Conservation (phyloP, 2,329 filamentous ascomycete species). For the Ophiocordyceps camponoti-saundersi region DNA sequence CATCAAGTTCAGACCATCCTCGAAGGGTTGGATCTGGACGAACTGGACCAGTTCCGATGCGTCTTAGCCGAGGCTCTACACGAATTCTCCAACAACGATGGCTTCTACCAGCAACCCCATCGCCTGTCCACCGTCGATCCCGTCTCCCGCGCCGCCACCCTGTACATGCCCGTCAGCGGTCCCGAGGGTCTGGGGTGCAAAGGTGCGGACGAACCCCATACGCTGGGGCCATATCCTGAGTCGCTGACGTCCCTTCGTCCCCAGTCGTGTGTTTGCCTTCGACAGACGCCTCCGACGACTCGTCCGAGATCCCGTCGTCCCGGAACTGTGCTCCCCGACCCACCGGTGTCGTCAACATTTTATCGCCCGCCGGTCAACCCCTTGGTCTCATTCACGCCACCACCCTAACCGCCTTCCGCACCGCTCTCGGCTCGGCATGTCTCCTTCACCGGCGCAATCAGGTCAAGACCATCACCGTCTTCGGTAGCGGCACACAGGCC, state of each 20-base stretch:
- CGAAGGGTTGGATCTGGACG: constrained; percentile 31
- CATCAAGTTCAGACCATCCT: constrained; percentile 36
- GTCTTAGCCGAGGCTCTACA: constrained; percentile 35
- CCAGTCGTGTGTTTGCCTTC: constrained; percentile 46
- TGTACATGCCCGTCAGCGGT: constrained; percentile 60
- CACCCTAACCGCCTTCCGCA: constrained; percentile 66
- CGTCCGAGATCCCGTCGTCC: constrained; percentile 4
- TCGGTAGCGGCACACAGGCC: constrained; percentile 77
- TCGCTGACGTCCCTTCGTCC: neutral
- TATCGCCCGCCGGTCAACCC: constrained; percentile 42
- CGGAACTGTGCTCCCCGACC: constrained; percentile 23
- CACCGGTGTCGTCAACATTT: constrained; percentile 53
- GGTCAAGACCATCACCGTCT: constrained; percentile 65
- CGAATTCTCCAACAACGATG: constrained; percentile 40
- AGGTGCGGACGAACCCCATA: constrained; percentile 18
- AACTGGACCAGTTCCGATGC: constrained; percentile 34
- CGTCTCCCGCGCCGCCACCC: constrained; percentile 36
- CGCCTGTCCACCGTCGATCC: constrained; percentile 30
- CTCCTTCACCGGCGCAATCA: constrained; percentile 47
- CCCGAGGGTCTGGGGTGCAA: constrained; percentile 51
- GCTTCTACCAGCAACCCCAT: constrained; percentile 36
- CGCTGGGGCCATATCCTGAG: neutral
- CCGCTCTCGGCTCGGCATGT: constrained; percentile 53
- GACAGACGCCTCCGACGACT: constrained; percentile 12
- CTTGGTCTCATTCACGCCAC: constrained; percentile 55